Percentiles rank a stretch among this genome's conserved stretches.
Conservation (phyloP, 495 filamentous ascomycete genomes). For the Aspergillus nanangensis region DNA sequence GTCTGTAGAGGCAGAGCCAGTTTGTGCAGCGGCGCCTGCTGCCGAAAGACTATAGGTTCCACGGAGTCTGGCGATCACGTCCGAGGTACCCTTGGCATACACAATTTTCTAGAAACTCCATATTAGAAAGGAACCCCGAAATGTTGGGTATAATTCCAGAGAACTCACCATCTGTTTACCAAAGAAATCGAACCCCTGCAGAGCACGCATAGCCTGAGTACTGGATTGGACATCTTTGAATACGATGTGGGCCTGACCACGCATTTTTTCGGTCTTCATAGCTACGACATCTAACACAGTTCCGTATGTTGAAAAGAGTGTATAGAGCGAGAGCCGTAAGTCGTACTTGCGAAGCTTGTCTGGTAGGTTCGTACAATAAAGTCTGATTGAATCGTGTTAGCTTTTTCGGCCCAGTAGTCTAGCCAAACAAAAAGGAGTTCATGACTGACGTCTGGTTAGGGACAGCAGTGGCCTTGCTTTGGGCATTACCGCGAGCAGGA, state of each 20-base stretch:
- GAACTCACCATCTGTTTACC: slow-evolving; percentile 77
- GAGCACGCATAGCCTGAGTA: slow-evolving; percentile 81
- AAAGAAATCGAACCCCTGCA: slow-evolving; percentile 84
- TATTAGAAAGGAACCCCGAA: slow-evolving; percentile 6
- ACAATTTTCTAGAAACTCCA: slow-evolving; percentile 62
- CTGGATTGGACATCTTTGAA: slow-evolving; percentile 83
- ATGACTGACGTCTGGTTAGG: slow-evolving; percentile 70
- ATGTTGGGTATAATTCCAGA: not conserved
- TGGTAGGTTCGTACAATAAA: slow-evolving; percentile 84
- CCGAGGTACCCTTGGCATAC: slow-evolving; percentile 83
- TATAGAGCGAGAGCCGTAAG: slow-evolving; percentile 79
- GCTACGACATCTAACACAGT: slow-evolving; percentile 91
- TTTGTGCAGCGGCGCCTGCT: slow-evolving; percentile 35
- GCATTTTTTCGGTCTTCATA: slow-evolving; percentile 82
- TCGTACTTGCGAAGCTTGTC: slow-evolving; percentile 83
- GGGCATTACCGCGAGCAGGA: slow-evolving; percentile 31
- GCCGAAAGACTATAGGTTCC: slow-evolving; percentile 74
- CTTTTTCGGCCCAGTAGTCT: too few relatives aligned
- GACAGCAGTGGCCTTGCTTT: slow-evolving; percentile 34
- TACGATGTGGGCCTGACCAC: slow-evolving; percentile 90
- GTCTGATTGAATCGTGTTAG: slow-evolving; percentile 48
- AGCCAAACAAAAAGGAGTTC: slow-evolving; percentile 4
- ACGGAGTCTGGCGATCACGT: slow-evolving; percentile 82
- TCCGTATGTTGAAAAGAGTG: slow-evolving; percentile 90
- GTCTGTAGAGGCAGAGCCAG: slow-evolving; percentile 62